phyloP scores from a whole-genome alignment of 2,329 filamentous ascomycete genomes.

The Aspergillus pseudotamarii region DNA sequence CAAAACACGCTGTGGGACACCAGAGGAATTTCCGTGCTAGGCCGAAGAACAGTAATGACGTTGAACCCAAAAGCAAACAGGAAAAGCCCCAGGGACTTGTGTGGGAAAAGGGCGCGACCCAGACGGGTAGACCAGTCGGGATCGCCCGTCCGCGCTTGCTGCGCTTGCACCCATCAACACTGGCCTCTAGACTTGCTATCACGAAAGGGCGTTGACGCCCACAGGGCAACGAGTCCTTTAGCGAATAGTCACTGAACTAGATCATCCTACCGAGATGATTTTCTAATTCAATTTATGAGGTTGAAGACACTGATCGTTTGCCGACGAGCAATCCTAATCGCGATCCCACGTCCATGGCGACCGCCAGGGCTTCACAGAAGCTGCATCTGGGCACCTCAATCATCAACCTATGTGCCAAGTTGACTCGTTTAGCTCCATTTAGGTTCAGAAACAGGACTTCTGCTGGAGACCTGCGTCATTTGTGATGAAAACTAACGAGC shows the following conservation, averaged over 20 bases:
- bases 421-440: background rate
- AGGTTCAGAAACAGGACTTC: background rate
- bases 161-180: conserved; percentile 25
- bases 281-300: background rate
- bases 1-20: conserved; percentile 21
- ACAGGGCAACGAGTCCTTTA: background rate
- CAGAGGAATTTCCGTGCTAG: conserved; percentile 18
- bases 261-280: background rate
- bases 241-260: background rate
- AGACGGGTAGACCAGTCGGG: conserved; percentile 26
- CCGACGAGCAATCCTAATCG: background rate
- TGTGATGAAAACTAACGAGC: background rate
- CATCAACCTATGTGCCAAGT: background rate
- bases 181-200: conserved; percentile 12
- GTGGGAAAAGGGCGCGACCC: conserved; percentile 17
- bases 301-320: background rate
- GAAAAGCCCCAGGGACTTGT: conserved; percentile 12
- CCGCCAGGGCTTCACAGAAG: background rate
- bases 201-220: conserved; percentile 1
- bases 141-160: conserved; percentile 24
- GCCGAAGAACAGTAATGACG: conserved; percentile 13
- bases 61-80: background rate
- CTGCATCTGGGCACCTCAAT: background rate
- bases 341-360: background rate
- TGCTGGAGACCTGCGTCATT: background rate